Evolutionary conservation across 2,329 filamentous ascomycete species (phyloP).

Genomic region (Parastagonospora avenae): DNA sequence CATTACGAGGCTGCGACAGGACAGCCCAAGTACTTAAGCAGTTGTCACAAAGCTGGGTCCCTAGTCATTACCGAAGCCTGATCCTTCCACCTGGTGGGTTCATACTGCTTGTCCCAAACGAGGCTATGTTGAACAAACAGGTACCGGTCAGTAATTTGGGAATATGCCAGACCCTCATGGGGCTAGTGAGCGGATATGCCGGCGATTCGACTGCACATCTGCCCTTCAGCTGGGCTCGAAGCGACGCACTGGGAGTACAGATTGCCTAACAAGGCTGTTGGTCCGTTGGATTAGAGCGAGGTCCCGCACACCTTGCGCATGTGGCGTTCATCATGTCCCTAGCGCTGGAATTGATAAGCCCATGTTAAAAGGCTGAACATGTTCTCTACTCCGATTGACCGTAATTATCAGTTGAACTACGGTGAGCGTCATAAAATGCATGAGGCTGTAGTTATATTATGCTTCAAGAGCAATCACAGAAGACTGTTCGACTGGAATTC

Average conservation of each 20-base stretch:
- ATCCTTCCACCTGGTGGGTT: no score
- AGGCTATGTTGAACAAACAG: conserved; percentile 3
- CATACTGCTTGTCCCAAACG: conserved; percentile 10
- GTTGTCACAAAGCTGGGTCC: no score
- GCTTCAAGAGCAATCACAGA: no score
- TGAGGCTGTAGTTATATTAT: no score
- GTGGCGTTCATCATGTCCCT: conserved; percentile 8
- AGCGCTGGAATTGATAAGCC: conserved; percentile 2
- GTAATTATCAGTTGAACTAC: no score
- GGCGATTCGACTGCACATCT: conserved; percentile 3
- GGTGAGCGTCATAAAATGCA: no score
- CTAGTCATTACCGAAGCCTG: no score
- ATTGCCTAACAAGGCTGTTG: not conserved
- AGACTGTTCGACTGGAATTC: no score
- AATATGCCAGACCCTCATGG: conserved; percentile 2
- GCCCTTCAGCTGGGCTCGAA: conserved; percentile 5
- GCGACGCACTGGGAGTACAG: conserved; percentile 1
- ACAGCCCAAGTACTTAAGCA: no score
- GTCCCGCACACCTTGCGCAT: conserved; percentile 1
- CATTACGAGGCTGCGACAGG: no score
- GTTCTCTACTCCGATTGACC: no score
- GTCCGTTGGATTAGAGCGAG: conserved; percentile 3
- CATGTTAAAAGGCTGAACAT: conserved; percentile 3
- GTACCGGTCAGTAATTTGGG: conserved; percentile 11
- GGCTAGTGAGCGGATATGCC: conserved; percentile 3